A percentile compares a stretch with the other conserved stretches of the same genome.
phyloP scores from a whole-genome alignment of 176 grass and related monocot genomes.

The Triticum turgidum region DNA sequence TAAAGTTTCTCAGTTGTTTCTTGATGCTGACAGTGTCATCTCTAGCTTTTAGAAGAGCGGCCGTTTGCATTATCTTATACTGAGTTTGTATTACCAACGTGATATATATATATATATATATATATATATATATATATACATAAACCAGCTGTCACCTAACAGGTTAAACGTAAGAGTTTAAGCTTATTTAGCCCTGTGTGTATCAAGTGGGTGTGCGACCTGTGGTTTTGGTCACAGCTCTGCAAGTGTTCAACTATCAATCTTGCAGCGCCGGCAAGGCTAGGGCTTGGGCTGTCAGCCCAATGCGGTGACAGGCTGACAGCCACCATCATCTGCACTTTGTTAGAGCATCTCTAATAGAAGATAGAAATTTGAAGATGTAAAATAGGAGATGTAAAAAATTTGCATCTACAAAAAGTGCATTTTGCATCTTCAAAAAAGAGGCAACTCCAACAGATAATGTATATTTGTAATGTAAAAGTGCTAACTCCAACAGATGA shows the following conservation, averaged over 20 bases:
- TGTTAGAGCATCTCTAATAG: no score
- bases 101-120: no score
- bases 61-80: not conserved
- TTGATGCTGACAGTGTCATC: not conserved
- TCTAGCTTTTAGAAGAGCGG: not conserved
- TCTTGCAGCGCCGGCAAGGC: not conserved
- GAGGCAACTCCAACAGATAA: no score
- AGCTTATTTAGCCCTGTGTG: not conserved
- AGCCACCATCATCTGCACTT: not conserved
- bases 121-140: not conserved
- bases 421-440: no score
- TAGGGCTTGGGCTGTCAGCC: not conserved
- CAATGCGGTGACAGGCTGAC: not conserved
- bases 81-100: not conserved
- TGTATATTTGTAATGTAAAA: no score
- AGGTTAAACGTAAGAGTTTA: not conserved
- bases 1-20: constrained; percentile 15
- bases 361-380: no score
- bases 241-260: not conserved
- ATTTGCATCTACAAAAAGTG: no score
- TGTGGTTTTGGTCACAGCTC: not conserved
- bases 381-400: no score
- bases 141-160: not conserved
- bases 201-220: not conserved
- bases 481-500: no score